Percentiles rank a stretch among this genome's conserved stretches.
phyloP scores from a whole-genome alignment of 768 basidiomycete genomes.

The Boletus fagicola region DNA sequence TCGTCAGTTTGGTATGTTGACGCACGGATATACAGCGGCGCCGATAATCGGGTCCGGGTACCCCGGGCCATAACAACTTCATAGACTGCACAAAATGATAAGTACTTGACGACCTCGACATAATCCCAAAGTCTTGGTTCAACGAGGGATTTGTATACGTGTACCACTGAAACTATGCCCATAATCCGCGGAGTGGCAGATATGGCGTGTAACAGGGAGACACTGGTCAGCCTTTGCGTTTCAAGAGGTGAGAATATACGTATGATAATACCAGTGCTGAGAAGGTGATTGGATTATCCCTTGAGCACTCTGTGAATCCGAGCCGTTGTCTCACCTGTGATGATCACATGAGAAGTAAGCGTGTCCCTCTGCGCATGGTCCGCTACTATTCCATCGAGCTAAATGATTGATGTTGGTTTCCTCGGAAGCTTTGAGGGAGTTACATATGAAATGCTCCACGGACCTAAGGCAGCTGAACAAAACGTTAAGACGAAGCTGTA shows the following conservation, averaged over 20 bases:
- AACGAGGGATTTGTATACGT: neutral
- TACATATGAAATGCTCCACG: neutral
- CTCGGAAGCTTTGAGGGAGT: neutral
- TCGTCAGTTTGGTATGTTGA: too few relatives aligned
- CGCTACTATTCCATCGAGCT: neutral
- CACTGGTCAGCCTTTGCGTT: neutral
- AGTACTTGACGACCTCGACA: neutral
- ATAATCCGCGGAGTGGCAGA: slow-evolving; percentile 3
- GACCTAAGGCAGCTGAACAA: neutral
- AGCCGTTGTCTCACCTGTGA: neutral
- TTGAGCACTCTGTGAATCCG: neutral
- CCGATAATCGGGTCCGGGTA: slow-evolving; percentile 15
- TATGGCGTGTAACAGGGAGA: slow-evolving; percentile 1
- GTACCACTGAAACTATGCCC: neutral
- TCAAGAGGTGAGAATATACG: slow-evolving; percentile 6
- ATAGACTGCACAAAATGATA: neutral
- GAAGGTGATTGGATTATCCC: neutral
- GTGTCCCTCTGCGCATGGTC: neutral
- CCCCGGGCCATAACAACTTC: neutral
- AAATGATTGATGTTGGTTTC: neutral
- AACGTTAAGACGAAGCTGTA: neutral
- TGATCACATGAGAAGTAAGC: neutral
- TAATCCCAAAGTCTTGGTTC: neutral
- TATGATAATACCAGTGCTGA: neutral
- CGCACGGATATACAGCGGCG: neutral